These are phyloP conservation scores for Gilbertella persicaria DNA, from an alignment of 371 early-diverging fungal genomes.

Conservation along the genomic window DNA sequence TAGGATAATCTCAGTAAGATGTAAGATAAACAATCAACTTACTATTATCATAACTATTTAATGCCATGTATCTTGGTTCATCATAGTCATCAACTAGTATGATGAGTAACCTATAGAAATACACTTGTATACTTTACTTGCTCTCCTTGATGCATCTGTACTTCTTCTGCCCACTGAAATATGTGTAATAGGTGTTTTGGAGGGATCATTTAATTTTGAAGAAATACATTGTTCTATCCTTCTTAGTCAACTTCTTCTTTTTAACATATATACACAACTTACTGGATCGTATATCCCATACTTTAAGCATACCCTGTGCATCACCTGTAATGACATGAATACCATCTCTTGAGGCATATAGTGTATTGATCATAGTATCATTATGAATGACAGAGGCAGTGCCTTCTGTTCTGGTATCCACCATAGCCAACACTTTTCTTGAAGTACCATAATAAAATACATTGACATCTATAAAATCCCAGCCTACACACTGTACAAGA, in stretches of 20 bases:
- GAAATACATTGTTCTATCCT: conserved; percentile 56
- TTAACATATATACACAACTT: conserved; percentile 11
- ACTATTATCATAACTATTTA: conserved; percentile 90
- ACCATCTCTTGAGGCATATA: conserved; percentile 74
- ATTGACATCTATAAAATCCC: conserved; percentile 75
- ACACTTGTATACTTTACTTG: conserved; percentile 21
- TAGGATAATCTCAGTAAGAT: conserved; percentile 15
- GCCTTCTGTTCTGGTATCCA: conserved; percentile 62
- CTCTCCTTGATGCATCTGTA: conserved; percentile 54
- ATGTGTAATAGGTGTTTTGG: conserved; percentile 79
- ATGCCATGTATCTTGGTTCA: conserved; percentile 80
- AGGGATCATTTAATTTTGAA: conserved; percentile 63
- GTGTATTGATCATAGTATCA: conserved; percentile 83
- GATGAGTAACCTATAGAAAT: neutral
- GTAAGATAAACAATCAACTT: conserved; percentile 13
- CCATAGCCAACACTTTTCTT: conserved; percentile 71
- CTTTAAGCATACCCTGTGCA: conserved; percentile 73
- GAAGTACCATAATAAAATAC: conserved; percentile 82
- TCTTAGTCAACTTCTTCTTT: neutral
- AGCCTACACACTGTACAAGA: conserved; percentile 85
- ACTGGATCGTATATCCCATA: conserved; percentile 85
- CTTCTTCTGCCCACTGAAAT: conserved; percentile 60
- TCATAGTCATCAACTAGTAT: conserved; percentile 63
- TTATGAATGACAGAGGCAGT: conserved; percentile 54
- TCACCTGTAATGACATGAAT: conserved; percentile 80